Evolutionary conservation across 257 asterid species (phyloP).

Genomic region (Plectranthus barbatus): DNA sequence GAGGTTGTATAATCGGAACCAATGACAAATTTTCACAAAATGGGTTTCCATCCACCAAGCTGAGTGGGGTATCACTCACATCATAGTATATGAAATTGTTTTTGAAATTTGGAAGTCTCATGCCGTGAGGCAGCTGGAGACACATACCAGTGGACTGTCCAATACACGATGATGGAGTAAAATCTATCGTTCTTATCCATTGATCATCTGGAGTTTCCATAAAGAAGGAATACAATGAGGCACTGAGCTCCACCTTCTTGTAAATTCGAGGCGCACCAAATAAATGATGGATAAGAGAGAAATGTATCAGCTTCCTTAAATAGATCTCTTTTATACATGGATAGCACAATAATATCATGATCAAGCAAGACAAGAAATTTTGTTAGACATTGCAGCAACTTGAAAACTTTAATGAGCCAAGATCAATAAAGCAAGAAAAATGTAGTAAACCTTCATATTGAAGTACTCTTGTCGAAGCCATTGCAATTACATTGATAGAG

Average conservation of each 20-base stretch:
- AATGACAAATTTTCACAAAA: slow-evolving; percentile 34
- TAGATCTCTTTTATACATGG: no score
- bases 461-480: neutral
- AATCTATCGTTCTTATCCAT: slow-evolving; percentile 87
- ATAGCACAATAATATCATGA: no score
- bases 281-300: slow-evolving; percentile 30
- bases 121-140: slow-evolving; percentile 45
- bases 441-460: neutral
- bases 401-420: no score
- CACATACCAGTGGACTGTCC: slow-evolving; percentile 88
- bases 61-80: slow-evolving; percentile 36
- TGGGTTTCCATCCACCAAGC: slow-evolving; percentile 31
- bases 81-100: slow-evolving; percentile 44
- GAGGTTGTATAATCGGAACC: slow-evolving; percentile 68
- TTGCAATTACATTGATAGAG: neutral
- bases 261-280: slow-evolving; percentile 78
- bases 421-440: neutral
- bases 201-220: slow-evolving; percentile 57
- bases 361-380: no score
- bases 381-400: no score
- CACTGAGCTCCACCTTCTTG: slow-evolving; percentile 27
- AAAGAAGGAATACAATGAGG: slow-evolving; percentile 27
- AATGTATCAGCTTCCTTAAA: neutral
- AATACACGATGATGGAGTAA: slow-evolving; percentile 43
- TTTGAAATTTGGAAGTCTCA: slow-evolving; percentile 52